Evolutionary conservation across 345 rosid species (phyloP).

Genomic region (Eucalyptus polyanthemos): DNA sequence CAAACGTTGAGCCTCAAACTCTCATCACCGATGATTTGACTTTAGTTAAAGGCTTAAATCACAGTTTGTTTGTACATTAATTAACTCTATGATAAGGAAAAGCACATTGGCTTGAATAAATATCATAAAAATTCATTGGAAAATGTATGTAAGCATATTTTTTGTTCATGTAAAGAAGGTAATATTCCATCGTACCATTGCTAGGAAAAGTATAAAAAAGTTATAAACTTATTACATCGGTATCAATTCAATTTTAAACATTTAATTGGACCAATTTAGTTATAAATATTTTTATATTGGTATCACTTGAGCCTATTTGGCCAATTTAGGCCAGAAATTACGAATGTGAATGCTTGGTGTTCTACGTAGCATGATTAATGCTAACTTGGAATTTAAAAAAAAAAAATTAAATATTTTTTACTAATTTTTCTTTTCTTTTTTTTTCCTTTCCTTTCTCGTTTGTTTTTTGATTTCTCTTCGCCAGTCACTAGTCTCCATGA

Average conservation of each 20-base stretch:
- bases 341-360: accelerated
- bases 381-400: too few relatives aligned
- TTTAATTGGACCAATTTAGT: neutral
- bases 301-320: too few relatives aligned
- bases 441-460: neutral
- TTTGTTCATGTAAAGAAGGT: too few relatives aligned
- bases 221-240: neutral
- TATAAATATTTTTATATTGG: neutral
- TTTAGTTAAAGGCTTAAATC: too few relatives aligned
- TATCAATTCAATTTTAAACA: neutral
- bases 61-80: too few relatives aligned
- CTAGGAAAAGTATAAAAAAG: neutral
- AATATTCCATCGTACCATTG: too few relatives aligned
- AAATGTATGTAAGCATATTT: too few relatives aligned
- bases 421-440: too few relatives aligned
- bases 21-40: neutral
- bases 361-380: neutral
- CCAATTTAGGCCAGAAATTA: neutral
- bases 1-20: neutral
- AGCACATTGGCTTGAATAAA: too few relatives aligned
- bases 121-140: too few relatives aligned
- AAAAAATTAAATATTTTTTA: too few relatives aligned
- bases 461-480: neutral
- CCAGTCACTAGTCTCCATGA: neutral
- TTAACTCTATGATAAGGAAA: too few relatives aligned